Evolutionary conservation across 225 moss, liverwort and hornwort genomes (phyloP).

Genomic region (Sphagnum contortum): DNA sequence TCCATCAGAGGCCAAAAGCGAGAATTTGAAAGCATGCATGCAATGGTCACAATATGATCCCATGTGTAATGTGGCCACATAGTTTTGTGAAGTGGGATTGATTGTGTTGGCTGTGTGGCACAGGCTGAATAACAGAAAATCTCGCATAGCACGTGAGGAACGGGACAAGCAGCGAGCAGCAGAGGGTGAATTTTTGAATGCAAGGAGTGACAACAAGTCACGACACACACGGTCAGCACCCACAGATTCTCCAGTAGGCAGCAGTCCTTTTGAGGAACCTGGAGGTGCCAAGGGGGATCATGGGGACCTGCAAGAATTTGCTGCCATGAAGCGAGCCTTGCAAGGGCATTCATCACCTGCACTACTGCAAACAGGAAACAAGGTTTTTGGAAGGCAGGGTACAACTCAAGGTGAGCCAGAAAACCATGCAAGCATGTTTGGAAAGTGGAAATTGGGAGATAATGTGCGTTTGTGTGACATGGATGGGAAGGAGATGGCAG

Average conservation of each 20-base stretch:
- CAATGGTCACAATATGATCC: too few species aligned
- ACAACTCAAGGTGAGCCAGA: constrained; percentile 17
- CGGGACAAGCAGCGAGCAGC: constrained; percentile 67
- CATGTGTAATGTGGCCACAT: too few species aligned
- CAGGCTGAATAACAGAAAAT: constrained; percentile 99
- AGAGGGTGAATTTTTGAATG: constrained; percentile 43
- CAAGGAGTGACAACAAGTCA: constrained; percentile 54
- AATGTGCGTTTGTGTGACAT: constrained; percentile 55
- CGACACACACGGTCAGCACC: constrained; percentile 59
- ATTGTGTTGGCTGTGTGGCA: constrained; percentile 50
- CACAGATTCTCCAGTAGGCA: constrained; percentile 35
- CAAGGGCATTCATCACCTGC: constrained; percentile 25
- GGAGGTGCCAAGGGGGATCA: constrained; percentile 50
- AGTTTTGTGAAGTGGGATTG: constrained; percentile 18
- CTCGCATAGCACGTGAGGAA: constrained; percentile 85
- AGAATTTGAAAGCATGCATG: too few species aligned
- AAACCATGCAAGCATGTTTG: constrained; percentile 22
- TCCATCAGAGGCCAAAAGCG: too few species aligned
- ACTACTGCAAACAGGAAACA: constrained; percentile 21
- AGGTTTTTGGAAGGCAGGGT: constrained; percentile 1
- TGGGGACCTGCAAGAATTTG: constrained; percentile 36
- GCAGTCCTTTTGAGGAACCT: constrained; percentile 52
- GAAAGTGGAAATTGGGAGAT: constrained; percentile 53
- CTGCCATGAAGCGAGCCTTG: constrained; percentile 7
- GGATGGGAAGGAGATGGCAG: constrained; percentile 67